A percentile compares a stretch with the other conserved stretches of the same genome.
Evolutionary conservation across 805 yeast species (phyloP).

Genomic region (Blastobotrys peoriensis): DNA sequence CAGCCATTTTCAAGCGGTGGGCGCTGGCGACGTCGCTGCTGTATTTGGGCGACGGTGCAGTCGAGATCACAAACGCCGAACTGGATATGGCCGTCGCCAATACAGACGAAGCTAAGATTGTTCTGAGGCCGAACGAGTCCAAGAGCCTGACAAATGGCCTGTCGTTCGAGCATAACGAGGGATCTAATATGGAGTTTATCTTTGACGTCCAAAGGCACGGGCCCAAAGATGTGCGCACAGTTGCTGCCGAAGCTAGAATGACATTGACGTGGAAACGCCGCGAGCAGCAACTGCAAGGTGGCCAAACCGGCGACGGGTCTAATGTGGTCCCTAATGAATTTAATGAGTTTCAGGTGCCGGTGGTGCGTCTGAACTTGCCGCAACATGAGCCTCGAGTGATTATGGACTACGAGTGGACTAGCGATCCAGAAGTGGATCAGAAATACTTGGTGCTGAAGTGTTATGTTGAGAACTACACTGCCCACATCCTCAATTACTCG

Average conservation of each 20-base stretch:
- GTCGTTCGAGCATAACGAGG: conserved; percentile 17
- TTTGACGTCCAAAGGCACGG: conserved; percentile 17
- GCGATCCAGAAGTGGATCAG: conserved; percentile 2
- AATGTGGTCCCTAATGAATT: neutral
- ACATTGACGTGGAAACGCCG: conserved; percentile 29
- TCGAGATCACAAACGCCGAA: conserved; percentile 19
- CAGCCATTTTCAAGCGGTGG: conserved; percentile 32
- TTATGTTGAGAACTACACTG: conserved; percentile 69
- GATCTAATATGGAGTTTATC: conserved; percentile 9
- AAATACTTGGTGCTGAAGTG: conserved; percentile 27
- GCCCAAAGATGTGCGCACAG: conserved; percentile 18
- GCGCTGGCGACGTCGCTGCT: conserved; percentile 26
- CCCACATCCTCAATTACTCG: conserved; percentile 58
- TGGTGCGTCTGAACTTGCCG: conserved; percentile 53
- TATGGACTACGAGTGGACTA: conserved; percentile 26
- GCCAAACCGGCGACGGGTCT: too few relatives aligned
- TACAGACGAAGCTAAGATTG: conserved; percentile 18
- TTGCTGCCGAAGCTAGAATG: conserved; percentile 25
- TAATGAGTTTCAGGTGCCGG: conserved; percentile 23
- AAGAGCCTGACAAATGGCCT: neutral
- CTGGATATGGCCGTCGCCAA: conserved; percentile 16
- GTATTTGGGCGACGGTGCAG: conserved; percentile 18
- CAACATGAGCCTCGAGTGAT: conserved; percentile 66
- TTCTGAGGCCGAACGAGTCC: conserved; percentile 13
- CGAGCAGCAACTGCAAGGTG: too few relatives aligned